phyloP scores from a whole-genome alignment of 805 yeast species.

The Saccharomycopsis selenospora region DNA sequence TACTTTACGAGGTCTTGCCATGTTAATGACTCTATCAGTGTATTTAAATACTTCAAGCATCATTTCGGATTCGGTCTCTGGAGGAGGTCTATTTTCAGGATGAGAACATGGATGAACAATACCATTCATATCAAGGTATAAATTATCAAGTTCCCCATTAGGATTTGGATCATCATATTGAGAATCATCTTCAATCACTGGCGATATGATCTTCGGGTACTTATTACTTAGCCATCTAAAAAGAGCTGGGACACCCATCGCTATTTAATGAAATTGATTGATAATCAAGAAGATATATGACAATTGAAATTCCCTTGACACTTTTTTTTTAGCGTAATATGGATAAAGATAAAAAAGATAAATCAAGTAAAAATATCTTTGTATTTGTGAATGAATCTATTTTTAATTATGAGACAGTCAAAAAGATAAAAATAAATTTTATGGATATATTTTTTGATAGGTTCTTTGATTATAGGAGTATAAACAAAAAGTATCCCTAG shows the following conservation, averaged over 20 bases:
- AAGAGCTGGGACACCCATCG: slow-evolving; percentile 95
- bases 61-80: slow-evolving; percentile 96
- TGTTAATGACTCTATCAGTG: slow-evolving; percentile 82
- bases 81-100: slow-evolving; percentile 94
- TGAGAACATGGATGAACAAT: slow-evolving; percentile 99
- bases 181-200: slow-evolving; percentile 72
- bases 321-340: neutral
- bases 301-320: neutral
- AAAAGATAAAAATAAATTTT: neutral
- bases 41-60: slow-evolving; percentile 86
- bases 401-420: neutral
- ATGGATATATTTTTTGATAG: no score
- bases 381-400: neutral
- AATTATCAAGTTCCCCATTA: slow-evolving; percentile 90
- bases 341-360: neutral
- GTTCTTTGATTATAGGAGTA: no score
- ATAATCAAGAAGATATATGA: neutral
- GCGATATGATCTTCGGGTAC: slow-evolving; percentile 89
- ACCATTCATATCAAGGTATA: slow-evolving; percentile 97
- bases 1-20: slow-evolving; percentile 93
- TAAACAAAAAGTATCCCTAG: no score
- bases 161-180: slow-evolving; percentile 74
- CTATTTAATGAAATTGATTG: neutral
- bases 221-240: slow-evolving; percentile 92
- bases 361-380: neutral